phyloP scores from a whole-genome alignment of 768 basidiomycete species.

The Hericium coralloides region DNA sequence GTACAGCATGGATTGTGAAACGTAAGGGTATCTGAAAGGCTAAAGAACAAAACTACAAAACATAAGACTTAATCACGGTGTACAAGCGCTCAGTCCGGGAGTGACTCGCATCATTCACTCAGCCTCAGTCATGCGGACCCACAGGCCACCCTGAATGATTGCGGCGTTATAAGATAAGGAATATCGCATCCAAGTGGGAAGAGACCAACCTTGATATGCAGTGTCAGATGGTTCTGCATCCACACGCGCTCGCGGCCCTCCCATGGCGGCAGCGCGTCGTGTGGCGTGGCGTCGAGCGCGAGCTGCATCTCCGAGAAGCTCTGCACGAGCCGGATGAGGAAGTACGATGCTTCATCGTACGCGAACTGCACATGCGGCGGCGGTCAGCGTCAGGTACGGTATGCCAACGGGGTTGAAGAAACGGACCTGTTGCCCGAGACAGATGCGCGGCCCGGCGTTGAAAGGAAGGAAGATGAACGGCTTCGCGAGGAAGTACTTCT shows the following conservation, averaged over 20 bases:
- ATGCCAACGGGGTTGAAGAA: background rate
- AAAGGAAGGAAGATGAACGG: constrained; percentile 63
- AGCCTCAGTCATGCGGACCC: background rate
- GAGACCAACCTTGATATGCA: background rate
- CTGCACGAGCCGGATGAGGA: constrained; percentile 44
- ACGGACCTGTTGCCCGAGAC: constrained; percentile 37
- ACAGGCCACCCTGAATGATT: background rate
- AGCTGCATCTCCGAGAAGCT: constrained; percentile 26
- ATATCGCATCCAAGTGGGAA: background rate
- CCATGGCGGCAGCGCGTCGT: constrained; percentile 3
- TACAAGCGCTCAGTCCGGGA: too few species aligned
- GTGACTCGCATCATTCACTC: too few species aligned
- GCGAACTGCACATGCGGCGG: constrained; percentile 26
- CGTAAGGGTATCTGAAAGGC: too few species aligned
- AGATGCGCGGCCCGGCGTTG: constrained; percentile 58
- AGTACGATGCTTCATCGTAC: constrained; percentile 44
- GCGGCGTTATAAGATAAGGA: background rate
- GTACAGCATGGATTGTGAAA: too few species aligned
- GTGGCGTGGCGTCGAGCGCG: constrained; percentile 13
- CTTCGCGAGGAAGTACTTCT: constrained; percentile 46
- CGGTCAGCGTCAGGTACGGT: background rate
- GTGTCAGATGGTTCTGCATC: constrained; percentile 6
- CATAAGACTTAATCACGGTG: too few species aligned
- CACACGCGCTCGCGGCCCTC: constrained; percentile 6
- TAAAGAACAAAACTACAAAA: too few species aligned